These are phyloP conservation scores for Collybia mongolica DNA, from an alignment of 768 basidiomycete species.

Conservation along the genomic window DNA sequence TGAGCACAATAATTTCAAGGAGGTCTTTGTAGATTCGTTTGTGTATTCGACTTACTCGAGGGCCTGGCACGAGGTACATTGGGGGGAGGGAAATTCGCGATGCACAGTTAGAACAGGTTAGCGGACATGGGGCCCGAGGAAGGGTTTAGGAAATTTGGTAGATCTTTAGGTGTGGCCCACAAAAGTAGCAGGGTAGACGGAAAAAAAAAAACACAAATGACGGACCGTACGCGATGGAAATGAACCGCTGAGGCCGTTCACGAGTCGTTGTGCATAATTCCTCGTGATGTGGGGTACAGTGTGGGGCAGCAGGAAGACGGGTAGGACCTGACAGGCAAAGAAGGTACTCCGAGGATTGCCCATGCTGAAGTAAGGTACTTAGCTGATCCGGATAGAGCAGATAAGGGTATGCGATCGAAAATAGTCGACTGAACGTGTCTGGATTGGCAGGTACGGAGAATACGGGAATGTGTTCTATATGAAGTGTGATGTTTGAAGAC, in stretches of 20 bases:
- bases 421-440: constrained; percentile 4
- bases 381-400: constrained; percentile 1
- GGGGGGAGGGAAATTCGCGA: no score
- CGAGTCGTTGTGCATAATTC: not conserved
- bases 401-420: constrained; percentile 11
- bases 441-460: constrained; percentile 1
- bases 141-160: not conserved
- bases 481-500: not conserved
- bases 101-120: no score
- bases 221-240: constrained; percentile 1
- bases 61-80: no score
- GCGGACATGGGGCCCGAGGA: no score
- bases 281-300: constrained; percentile 22
- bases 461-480: not conserved
- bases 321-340: constrained; percentile 7
- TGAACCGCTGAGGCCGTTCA: not conserved
- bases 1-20: no score
- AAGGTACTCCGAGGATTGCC: constrained; percentile 23
- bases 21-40: no score
- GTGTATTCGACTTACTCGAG: no score
- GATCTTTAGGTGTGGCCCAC: not conserved
- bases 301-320: constrained; percentile 11
- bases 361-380: constrained; percentile 6
- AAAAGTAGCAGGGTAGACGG: not conserved
- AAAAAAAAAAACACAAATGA: not conserved